These are phyloP conservation scores for Penicillium dipodomyicola DNA, from an alignment of 495 filamentous ascomycete genomes.

Conservation along the genomic window DNA sequence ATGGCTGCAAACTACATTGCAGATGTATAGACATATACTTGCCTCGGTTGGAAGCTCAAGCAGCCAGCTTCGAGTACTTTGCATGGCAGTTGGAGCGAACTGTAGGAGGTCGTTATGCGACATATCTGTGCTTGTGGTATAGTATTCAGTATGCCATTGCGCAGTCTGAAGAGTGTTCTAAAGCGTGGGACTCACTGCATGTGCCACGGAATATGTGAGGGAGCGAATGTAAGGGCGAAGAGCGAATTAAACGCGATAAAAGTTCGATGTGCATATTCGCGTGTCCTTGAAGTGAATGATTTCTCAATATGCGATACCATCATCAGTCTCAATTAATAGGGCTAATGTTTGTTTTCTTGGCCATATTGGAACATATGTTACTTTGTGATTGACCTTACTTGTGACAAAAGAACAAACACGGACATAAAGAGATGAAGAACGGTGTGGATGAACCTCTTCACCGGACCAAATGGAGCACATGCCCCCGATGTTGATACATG, in stretches of 20 bases:
- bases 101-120: background rate
- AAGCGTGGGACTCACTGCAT: too few species aligned
- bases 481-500: background rate
- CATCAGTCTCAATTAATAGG: background rate
- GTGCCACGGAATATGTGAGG: background rate
- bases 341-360: background rate
- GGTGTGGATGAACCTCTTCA: background rate
- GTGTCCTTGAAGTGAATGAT: background rate
- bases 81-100: background rate
- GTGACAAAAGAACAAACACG: background rate
- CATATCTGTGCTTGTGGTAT: background rate
- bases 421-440: background rate
- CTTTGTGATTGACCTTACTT: background rate
- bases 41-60: constrained; percentile 31
- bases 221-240: background rate
- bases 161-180: background rate
- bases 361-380: background rate
- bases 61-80: constrained; percentile 5
- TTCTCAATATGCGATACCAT: background rate
- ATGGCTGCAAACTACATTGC: background rate
- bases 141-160: background rate
- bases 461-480: background rate
- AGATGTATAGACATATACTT: background rate
- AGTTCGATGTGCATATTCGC: background rate
- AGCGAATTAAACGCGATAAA: background rate